phyloP scores from a whole-genome alignment of 352 stramenopile genomes.

The Pythium volutum region DNA sequence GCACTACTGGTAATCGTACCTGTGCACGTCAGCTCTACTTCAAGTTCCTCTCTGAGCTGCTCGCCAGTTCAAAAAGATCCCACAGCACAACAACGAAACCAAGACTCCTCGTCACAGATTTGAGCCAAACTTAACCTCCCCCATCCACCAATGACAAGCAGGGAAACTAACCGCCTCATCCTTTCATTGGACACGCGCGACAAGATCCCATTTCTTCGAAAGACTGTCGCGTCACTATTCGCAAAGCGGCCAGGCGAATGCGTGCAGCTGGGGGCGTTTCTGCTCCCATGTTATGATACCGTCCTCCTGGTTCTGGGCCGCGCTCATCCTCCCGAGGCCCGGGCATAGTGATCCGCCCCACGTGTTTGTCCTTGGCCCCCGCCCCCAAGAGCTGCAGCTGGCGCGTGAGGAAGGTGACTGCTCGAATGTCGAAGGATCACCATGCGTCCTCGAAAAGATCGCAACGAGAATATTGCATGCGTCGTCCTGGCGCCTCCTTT shows the following conservation, averaged over 20 bases:
- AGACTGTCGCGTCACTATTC: background rate
- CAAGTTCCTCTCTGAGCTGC: background rate
- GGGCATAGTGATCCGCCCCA: background rate
- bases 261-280: constrained; percentile 1
- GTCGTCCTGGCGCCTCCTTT: background rate
- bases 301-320: background rate
- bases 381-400: constrained; percentile 4
- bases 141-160: background rate
- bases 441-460: constrained; percentile 6
- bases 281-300: background rate
- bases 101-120: background rate
- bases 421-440: constrained; percentile 9
- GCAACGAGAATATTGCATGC: background rate
- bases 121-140: constrained; percentile 9
- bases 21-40: too few relatives aligned
- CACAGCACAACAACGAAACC: too few relatives aligned
- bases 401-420: background rate
- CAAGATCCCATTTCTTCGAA: background rate
- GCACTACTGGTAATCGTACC: too few relatives aligned
- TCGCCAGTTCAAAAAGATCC: constrained; percentile 9
- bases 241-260: background rate
- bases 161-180: background rate
- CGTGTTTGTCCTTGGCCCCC: background rate
- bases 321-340: background rate
- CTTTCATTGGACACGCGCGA: background rate